Conservation (phyloP, 352 stramenopile genomes). For the Globisporangium nunn region DNA sequence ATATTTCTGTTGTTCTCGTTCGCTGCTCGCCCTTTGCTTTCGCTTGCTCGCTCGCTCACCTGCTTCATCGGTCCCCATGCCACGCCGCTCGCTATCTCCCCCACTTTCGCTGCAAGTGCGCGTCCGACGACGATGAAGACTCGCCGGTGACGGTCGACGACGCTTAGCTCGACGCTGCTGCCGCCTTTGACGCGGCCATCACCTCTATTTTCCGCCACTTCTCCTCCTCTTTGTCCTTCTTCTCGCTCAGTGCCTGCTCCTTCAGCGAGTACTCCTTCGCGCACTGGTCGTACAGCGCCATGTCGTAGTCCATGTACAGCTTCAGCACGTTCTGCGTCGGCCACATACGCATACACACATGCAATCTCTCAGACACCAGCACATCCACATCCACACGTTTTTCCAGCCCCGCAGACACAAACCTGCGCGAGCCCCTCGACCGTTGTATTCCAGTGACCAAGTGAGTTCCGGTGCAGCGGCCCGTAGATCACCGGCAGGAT, state of each 20-base stretch:
- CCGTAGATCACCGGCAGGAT: constrained; percentile 95
- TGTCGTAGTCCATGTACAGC: constrained; percentile 93
- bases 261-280: constrained; percentile 81
- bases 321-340: constrained; percentile 82
- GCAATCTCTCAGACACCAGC: neutral
- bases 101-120: too few relatives aligned
- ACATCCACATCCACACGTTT: neutral
- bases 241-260: constrained; percentile 57
- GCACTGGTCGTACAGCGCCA: constrained; percentile 90
- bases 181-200: constrained; percentile 71
- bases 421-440: constrained; percentile 92
- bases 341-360: constrained; percentile 3
- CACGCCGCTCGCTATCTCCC: too few relatives aligned
- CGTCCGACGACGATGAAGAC: too few relatives aligned
- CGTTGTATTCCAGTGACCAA: constrained; percentile 96
- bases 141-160: neutral
- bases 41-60: too few relatives aligned
- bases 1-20: too few relatives aligned
- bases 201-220: constrained; percentile 93
- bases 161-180: constrained; percentile 24
- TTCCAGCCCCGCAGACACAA: constrained; percentile 3
- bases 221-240: constrained; percentile 76
- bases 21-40: too few relatives aligned
- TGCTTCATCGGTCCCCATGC: too few relatives aligned
- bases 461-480: constrained; percentile 79